Percentiles rank a stretch among this genome's conserved stretches.
Evolutionary conservation across 1,284 basidiomycete genomes (phyloP).

Genomic region (Neolentinus lepideus): DNA sequence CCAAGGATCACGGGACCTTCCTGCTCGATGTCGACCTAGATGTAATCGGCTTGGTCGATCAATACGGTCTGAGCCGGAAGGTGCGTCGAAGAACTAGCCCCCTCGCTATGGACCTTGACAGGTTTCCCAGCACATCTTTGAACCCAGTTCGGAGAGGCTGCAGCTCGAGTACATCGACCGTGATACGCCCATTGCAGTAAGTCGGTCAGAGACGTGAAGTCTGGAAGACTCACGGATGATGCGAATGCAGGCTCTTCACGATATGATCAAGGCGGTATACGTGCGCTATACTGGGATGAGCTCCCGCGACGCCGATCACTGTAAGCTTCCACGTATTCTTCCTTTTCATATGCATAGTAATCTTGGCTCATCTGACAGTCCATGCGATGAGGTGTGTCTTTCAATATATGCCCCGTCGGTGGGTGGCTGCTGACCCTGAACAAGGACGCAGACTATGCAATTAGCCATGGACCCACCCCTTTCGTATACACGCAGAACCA

Average conservation of each 20-base stretch:
- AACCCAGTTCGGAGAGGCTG: too few relatives aligned
- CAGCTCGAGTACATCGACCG: too few relatives aligned
- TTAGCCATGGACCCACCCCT: constrained; percentile 12
- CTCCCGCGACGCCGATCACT: constrained; percentile 16
- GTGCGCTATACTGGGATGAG: constrained; percentile 43
- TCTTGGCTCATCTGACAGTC: too few relatives aligned
- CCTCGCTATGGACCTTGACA: neutral
- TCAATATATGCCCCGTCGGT: too few relatives aligned
- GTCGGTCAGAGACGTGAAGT: too few relatives aligned
- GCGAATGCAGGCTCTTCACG: constrained; percentile 39
- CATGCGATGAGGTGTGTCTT: too few relatives aligned
- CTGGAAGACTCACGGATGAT: neutral
- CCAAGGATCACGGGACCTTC: neutral
- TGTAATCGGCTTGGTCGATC: constrained; percentile 23
- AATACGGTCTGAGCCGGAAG: constrained; percentile 26
- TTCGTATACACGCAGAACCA: constrained; percentile 29
- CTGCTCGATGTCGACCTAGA: constrained; percentile 3
- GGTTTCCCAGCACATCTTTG: too few relatives aligned
- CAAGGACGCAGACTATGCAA: too few relatives aligned
- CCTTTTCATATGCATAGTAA: neutral
- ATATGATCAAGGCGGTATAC: constrained; percentile 36
- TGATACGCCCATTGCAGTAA: too few relatives aligned
- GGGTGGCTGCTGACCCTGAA: too few relatives aligned
- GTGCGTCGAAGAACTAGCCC: constrained; percentile 10
- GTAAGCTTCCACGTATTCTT: neutral